Conservation (phyloP, 768 basidiomycete genomes). For the Megacollybia marginata region DNA sequence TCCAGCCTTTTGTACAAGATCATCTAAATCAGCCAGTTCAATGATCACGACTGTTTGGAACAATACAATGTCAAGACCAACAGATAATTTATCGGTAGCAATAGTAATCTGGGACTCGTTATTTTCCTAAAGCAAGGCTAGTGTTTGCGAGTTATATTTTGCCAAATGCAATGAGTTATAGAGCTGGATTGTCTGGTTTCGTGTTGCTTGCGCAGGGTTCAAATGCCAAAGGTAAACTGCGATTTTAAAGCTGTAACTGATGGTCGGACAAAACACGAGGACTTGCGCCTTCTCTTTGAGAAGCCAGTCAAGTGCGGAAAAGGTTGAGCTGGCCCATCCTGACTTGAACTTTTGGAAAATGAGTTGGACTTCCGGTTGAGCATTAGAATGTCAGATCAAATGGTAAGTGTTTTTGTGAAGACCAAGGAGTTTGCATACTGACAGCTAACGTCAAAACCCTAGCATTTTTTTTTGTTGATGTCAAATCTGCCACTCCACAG, state of each 20-base stretch:
- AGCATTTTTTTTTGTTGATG: no score
- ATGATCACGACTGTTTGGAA: constrained; percentile 5
- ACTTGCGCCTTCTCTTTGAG: constrained; percentile 11
- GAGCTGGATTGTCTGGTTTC: not conserved
- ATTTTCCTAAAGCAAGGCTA: not conserved
- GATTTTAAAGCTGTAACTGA: constrained; percentile 14
- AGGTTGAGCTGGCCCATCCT: constrained; percentile 9
- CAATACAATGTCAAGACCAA: not conserved
- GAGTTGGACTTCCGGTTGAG: constrained; percentile 16
- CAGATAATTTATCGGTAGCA: not conserved
- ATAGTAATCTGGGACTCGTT: not conserved
- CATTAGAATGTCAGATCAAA: constrained; percentile 15
- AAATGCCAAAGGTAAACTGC: constrained; percentile 10
- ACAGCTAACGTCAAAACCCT: no score
- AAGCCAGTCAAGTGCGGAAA: constrained; percentile 20
- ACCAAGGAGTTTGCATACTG: constrained; percentile 14
- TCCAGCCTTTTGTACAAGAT: constrained; percentile 12
- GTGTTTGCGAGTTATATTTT: not conserved
- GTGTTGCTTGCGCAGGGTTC: not conserved
- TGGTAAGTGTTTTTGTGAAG: constrained; percentile 11
- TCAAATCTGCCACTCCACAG: no score
- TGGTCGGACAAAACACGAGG: constrained; percentile 20
- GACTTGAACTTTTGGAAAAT: constrained; percentile 11
- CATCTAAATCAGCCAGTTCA: constrained; percentile 7
- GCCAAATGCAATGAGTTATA: not conserved